Base-by-base conservation (phyloP, 108 stramenopile species). In the Nitzschia inconspicua region DNA sequence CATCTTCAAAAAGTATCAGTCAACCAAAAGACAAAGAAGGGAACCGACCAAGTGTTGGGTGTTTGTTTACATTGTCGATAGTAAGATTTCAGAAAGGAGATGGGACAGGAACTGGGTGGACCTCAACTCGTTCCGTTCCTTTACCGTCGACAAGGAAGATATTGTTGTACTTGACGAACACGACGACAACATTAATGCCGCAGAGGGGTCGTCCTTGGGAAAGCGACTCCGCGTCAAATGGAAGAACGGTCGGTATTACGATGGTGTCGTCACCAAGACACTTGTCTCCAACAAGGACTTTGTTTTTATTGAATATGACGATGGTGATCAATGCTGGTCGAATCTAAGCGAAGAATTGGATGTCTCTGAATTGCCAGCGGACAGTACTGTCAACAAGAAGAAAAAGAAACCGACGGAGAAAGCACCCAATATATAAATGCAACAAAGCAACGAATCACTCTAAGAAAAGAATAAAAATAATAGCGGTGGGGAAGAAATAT, bases 271-370 rank as follows among this genome's bases (percentile, higher is more conserved):
- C 14, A 54, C 20, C 10, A 54, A 54, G 53, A 20, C 16, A 5
- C 31, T 54, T 32, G 28, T 23, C 20, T 19, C 20, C 34, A 10
- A 54, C 16, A 54, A 54, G 53, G 24, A 54, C 24, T 54, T 54
- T 19, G 53, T 36, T n/a, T 54, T 54, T 22, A 54, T 54, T 20
- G 2, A 10, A n/a, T 54, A 54, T 35, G 53, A 54, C 34, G 31
- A 36, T 31, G 53, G 53, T 2, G 53, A 54, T 23, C 24, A 36
- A 32, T 29, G 28, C 34, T 54, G 53, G 53, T 54, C 34, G 23
- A 36, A 54, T 35, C 23, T 54, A 29, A n/a, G n/a, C n/a, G n/a
- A n/a, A n/a, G n/a, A n/a, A n/a, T n/a, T n/a, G n/a, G n/a, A n/a
- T n/a, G n/a, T n/a, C n/a, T n/a, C n/a, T n/a, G n/a, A n/a, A n/a